phyloP scores from a whole-genome alignment of 192 early-diverging fungal species.

The Diversispora epigaea region DNA sequence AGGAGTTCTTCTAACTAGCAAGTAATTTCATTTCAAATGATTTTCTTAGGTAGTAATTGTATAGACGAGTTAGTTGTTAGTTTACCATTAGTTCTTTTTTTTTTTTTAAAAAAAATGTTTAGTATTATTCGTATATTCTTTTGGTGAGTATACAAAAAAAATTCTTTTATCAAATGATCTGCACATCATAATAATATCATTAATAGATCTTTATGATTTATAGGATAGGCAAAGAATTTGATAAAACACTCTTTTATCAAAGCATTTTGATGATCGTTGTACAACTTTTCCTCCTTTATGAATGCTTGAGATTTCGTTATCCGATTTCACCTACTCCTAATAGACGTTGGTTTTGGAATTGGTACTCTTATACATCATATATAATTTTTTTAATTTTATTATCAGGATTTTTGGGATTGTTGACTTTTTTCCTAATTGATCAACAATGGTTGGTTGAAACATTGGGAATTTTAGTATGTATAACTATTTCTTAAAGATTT shows the following conservation, averaged over 20 bases:
- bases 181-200: not conserved
- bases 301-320: conserved; percentile 43
- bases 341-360: conserved; percentile 42
- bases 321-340: conserved; percentile 32
- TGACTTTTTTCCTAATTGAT: conserved; percentile 36
- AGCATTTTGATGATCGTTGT: conserved; percentile 57
- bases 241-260: conserved; percentile 51
- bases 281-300: conserved; percentile 51
- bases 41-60: too few species aligned
- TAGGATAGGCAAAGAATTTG: conserved; percentile 52
- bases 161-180: not conserved
- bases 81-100: too few species aligned
- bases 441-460: conserved; percentile 37
- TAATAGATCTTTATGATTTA: not conserved
- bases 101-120: too few species aligned
- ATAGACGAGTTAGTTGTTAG: too few species aligned
- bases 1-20: conserved; percentile 51
- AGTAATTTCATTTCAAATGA: too few species aligned
- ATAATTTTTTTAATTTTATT: conserved; percentile 37
- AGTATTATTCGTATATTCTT: conserved; percentile 51
- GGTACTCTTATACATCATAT: conserved; percentile 44
- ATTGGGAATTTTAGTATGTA: conserved; percentile 36
- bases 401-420: conserved; percentile 29
- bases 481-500: not conserved
- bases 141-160: conserved; percentile 33